phyloP scores from a whole-genome alignment of 1,284 basidiomycete species.

The Rhodotorula sp. region DNA sequence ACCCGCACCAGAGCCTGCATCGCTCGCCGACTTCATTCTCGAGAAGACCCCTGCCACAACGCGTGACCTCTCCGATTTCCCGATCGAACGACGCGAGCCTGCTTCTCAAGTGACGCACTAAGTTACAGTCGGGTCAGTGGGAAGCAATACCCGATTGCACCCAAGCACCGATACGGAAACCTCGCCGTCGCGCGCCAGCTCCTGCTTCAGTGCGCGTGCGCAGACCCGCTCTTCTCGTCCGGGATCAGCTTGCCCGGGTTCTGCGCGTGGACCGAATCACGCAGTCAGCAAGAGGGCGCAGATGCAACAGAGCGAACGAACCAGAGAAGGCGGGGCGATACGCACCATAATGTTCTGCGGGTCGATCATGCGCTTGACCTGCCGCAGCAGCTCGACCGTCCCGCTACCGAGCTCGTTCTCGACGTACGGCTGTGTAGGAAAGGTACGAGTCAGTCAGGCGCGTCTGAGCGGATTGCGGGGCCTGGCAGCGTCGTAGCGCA shows the following conservation, averaged over 20 bases:
- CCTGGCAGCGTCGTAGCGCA: neutral
- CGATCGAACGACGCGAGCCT: too few species aligned
- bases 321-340: too few species aligned
- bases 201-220: neutral
- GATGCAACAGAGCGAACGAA: neutral
- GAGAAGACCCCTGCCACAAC: too few species aligned
- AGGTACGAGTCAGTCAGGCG: neutral
- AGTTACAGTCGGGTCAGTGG: too few species aligned
- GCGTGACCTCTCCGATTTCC: too few species aligned
- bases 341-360: slow-evolving; percentile 45
- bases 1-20: too few species aligned
- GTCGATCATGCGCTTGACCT: slow-evolving; percentile 43
- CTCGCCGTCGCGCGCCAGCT: too few species aligned
- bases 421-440: slow-evolving; percentile 33
- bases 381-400: slow-evolving; percentile 42
- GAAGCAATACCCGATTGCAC: too few species aligned
- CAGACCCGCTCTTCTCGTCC: slow-evolving; percentile 4
- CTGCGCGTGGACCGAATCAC: neutral
- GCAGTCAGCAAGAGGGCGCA: neutral
- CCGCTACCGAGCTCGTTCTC: slow-evolving; percentile 44
- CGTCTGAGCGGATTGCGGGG: neutral
- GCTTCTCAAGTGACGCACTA: too few species aligned
- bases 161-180: too few species aligned
- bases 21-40: too few species aligned
- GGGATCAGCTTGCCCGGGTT: slow-evolving; percentile 40